Evolutionary conservation across 139 green algal genomes (phyloP).

Genomic region (Chlamydomonas schloesseri): DNA sequence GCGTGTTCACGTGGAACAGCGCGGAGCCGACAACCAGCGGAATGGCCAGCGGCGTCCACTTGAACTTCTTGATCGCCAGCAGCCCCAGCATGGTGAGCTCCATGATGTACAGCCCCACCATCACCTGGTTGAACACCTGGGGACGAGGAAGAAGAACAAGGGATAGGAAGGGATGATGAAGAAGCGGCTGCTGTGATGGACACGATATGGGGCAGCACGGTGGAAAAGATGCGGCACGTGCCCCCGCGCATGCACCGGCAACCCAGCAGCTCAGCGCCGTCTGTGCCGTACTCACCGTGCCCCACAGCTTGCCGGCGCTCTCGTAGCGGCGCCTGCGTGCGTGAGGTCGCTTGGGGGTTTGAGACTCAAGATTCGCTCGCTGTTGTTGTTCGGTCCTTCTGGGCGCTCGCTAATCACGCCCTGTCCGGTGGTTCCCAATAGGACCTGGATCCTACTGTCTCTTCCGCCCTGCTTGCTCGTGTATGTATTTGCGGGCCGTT

Average conservation of each 20-base stretch:
- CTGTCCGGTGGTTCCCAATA: no score
- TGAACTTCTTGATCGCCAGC: conserved; percentile 23
- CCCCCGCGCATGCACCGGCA: neutral
- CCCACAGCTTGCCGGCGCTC: conserved; percentile 52
- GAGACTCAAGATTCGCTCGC: no score
- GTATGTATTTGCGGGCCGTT: no score
- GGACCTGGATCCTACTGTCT: no score
- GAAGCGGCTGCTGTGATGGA: no score
- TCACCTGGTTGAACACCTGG: conserved; percentile 46
- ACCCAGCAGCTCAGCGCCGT: neutral
- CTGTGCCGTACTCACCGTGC: conserved; percentile 13
- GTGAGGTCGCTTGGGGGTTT: no score
- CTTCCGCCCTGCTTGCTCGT: no score
- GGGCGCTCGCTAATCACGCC: no score
- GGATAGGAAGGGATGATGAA: no score
- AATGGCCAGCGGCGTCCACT: neutral
- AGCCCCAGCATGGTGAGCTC: conserved; percentile 35
- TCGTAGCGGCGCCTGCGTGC: conserved; percentile 44
- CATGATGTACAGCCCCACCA: conserved; percentile 46
- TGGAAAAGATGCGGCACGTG: neutral
- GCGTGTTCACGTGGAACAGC: neutral
- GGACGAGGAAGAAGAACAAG: no score
- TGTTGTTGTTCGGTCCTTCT: no score
- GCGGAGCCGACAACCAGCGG: conserved; percentile 25
- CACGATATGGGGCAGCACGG: no score